Base-by-base conservation (phyloP, 1,284 basidiomycete genomes). In the Ustilago sp. region DNA sequence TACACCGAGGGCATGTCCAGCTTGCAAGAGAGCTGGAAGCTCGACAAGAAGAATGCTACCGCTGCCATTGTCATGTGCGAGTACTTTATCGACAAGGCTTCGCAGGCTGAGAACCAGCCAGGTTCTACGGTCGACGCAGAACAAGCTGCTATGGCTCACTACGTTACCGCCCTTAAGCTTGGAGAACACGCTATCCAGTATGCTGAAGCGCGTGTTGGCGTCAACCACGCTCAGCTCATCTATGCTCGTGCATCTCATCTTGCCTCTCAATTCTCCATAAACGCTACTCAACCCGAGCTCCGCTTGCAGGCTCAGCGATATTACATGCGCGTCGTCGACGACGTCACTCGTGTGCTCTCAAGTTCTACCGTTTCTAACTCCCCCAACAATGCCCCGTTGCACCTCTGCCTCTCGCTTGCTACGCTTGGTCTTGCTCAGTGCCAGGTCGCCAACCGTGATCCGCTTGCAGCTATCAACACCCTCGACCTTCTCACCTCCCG, bases 121-220 rank as follows among this genome's bases (percentile, higher is more conserved):
- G 71, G 66, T n/a, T n/a, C 57, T 12, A 39, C 47, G 2, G n/a
- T 43, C 11, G 60, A 73, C 23, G 57, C 43, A 34, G 70, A 76
- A 52, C 71, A 69, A 28, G 63, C 74, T 41, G 73, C 69, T 36
- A 74, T 69, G 59, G 59, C 71, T 12, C 58, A 80, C 64, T 82
- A 81, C 35, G 67, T 60, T 15, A 75, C 76, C 41, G 83, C 84
- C 7, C 74, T 85, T 61, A 86, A 85, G 73, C 76, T 86, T 5
- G 78, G 76, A 41, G 84, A 86, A 51, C 83, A 85, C 38, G 83
- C 84, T 8, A 73, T 85, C 55, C 84, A 86, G 71, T 85, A 83
- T 28, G 81, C 84, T 17, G 84, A 86, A 59, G 66, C 75, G 2
- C 63, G 74, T n/a, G 48, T 74, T 11, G 75, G 80, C 38, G 66